Evolutionary conservation across 805 yeast species (phyloP).

Genomic region (Candida sphagnicola): DNA sequence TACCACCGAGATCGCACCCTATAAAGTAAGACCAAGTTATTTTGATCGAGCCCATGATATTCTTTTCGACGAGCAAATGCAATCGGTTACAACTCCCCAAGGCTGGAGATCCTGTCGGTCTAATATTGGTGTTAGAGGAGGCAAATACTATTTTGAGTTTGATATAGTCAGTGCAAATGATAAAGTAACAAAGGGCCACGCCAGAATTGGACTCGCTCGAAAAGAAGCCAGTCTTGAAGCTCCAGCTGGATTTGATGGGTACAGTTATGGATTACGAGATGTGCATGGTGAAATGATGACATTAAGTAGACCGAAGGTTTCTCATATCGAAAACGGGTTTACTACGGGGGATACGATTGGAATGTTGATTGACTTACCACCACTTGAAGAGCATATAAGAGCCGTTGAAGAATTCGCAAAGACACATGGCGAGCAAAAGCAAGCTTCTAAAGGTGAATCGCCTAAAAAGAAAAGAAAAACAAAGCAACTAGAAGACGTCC

Average conservation of each 20-base stretch:
- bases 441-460: constrained; percentile 6
- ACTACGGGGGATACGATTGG: constrained; percentile 82
- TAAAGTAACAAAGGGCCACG: constrained; percentile 43
- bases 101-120: constrained; percentile 84
- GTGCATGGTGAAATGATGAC: constrained; percentile 72
- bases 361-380: constrained; percentile 66
- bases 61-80: constrained; percentile 21
- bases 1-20: constrained; percentile 74
- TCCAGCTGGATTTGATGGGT: constrained; percentile 94
- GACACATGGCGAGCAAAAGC: constrained; percentile 5
- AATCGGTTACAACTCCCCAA: constrained; percentile 49
- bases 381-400: constrained; percentile 38
- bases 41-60: constrained; percentile 70
- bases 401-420: constrained; percentile 30
- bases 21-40: constrained; percentile 48
- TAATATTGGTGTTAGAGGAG: constrained; percentile 73
- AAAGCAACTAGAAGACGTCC: constrained; percentile 13
- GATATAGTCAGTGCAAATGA: constrained; percentile 46
- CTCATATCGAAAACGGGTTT: constrained; percentile 52
- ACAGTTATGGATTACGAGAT: constrained; percentile 89
- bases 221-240: constrained; percentile 89
- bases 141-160: constrained; percentile 77
- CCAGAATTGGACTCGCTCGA: constrained; percentile 78
- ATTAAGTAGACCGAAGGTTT: constrained; percentile 57
- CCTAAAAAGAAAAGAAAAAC: constrained; percentile 12